Percentiles rank a stretch among this genome's conserved stretches.
Conservation (phyloP, 1,284 basidiomycete genomes). For the Rhodotorula sp. region DNA sequence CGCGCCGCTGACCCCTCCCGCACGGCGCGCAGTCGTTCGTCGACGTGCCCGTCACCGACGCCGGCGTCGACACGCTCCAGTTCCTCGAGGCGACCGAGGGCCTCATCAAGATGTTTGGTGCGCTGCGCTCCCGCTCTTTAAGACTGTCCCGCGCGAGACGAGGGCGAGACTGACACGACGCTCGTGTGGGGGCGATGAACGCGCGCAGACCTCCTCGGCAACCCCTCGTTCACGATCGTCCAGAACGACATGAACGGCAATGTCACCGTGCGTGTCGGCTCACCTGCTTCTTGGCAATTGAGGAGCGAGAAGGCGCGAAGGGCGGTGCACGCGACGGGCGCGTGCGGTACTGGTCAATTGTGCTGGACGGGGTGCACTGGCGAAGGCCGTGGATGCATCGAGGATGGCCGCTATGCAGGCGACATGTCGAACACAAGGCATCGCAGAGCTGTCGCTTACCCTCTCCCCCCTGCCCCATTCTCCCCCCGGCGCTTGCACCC, state of each 20-base stretch:
- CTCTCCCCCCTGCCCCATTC: background rate
- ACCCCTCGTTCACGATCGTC: slow-evolving; percentile 80
- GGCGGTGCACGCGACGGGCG: background rate
- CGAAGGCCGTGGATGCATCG: background rate
- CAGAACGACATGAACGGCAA: slow-evolving; percentile 89
- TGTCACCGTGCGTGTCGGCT: slow-evolving; percentile 66
- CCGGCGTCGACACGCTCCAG: slow-evolving; percentile 80
- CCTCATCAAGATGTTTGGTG: slow-evolving; percentile 88
- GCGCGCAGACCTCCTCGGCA: slow-evolving; percentile 77
- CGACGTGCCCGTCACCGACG: slow-evolving; percentile 82
- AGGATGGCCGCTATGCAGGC: too few species aligned
- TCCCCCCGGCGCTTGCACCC: background rate
- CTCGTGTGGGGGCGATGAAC: background rate
- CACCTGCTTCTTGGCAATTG: too few species aligned
- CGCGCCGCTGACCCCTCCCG: background rate
- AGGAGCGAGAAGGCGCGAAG: too few species aligned
- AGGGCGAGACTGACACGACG: slow-evolving; percentile 1
- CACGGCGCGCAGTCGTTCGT: slow-evolving; percentile 69
- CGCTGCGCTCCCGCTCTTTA: slow-evolving; percentile 44
- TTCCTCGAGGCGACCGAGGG: slow-evolving; percentile 91
- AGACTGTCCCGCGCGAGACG: background rate
- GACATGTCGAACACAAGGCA: too few species aligned
- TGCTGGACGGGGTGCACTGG: too few species aligned
- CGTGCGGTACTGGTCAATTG: background rate
- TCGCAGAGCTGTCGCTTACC: background rate